A percentile compares a stretch with the other conserved stretches of the same genome.
Conservation (phyloP, 441 rosid genomes). For the Populus hybrid region DNA sequence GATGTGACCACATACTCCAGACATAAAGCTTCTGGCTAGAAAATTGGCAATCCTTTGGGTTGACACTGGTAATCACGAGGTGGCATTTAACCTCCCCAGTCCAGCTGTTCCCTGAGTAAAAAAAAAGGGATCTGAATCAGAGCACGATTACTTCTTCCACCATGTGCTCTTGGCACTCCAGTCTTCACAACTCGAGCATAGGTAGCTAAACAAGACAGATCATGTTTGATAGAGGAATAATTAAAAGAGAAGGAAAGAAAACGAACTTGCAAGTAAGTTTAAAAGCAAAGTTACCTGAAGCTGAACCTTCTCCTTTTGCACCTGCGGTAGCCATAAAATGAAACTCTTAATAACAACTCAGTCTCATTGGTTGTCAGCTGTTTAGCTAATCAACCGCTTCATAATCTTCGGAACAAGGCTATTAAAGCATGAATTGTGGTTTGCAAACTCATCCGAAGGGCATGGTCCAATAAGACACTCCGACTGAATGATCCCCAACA, state of each 20-base stretch:
- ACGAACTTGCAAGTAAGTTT: not conserved
- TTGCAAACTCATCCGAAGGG: slow-evolving; percentile 35
- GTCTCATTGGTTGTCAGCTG: slow-evolving; percentile 3
- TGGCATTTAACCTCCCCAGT: slow-evolving; percentile 63
- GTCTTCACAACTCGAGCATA: slow-evolving; percentile 58
- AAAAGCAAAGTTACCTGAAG: slow-evolving; percentile 49
- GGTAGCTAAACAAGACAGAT: slow-evolving; percentile 33
- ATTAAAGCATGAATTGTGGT: slow-evolving; percentile 25
- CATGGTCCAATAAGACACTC: slow-evolving; percentile 9
- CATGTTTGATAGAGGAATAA: not conserved
- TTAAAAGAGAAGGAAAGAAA: not conserved
- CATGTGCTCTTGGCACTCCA: slow-evolving; percentile 48
- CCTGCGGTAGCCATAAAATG: slow-evolving; percentile 37
- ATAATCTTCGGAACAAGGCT: slow-evolving; percentile 12
- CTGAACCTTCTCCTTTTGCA: slow-evolving; percentile 34
- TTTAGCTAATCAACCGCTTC: not conserved
- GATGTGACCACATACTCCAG: not conserved
- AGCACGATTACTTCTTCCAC: slow-evolving; percentile 53
- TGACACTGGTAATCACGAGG: slow-evolving; percentile 42
- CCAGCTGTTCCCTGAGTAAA: slow-evolving; percentile 68
- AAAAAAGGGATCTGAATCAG: slow-evolving; percentile 27
- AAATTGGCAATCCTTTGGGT: not conserved
- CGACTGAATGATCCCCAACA: not conserved
- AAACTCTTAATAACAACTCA: slow-evolving; percentile 17
- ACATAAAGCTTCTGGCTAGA: not conserved